These are phyloP conservation scores for Fusarium sp. DNA, from an alignment of 2,329 filamentous ascomycete species.

Conservation along the genomic window DNA sequence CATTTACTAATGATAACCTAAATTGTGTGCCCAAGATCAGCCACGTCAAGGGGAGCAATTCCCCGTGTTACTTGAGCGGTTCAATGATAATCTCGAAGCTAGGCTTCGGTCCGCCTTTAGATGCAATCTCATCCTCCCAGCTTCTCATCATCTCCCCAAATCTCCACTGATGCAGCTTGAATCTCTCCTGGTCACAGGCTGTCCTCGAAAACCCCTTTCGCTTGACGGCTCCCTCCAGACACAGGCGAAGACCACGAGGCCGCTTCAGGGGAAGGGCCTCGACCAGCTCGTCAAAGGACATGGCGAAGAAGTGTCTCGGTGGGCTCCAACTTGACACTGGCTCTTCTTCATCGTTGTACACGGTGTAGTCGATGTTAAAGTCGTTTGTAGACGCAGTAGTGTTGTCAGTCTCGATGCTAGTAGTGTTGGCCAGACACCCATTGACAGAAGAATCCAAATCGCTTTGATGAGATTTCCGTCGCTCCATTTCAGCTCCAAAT, in stretches of 20 bases:
- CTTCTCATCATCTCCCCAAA: neutral
- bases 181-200: neutral
- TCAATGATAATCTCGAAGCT: constrained; percentile 5
- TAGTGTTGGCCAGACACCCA: neutral
- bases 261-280: neutral
- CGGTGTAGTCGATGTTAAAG: constrained; percentile 6
- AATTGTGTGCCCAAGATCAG: neutral
- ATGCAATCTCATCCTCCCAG: neutral
- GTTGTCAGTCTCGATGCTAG: neutral
- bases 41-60: neutral
- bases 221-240: neutral
- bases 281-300: neutral
- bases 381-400: neutral
- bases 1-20: neutral
- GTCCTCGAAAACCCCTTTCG: neutral
- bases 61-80: neutral
- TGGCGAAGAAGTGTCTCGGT: neutral
- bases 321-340: neutral
- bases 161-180: neutral
- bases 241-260: neutral
- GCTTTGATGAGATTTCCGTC: neutral
- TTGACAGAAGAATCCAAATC: neutral
- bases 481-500: neutral
- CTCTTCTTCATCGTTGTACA: neutral
- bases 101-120: neutral